These are phyloP conservation scores for Mucor saturninus DNA, from an alignment of 371 early-diverging fungal genomes.

Conservation along the genomic window DNA sequence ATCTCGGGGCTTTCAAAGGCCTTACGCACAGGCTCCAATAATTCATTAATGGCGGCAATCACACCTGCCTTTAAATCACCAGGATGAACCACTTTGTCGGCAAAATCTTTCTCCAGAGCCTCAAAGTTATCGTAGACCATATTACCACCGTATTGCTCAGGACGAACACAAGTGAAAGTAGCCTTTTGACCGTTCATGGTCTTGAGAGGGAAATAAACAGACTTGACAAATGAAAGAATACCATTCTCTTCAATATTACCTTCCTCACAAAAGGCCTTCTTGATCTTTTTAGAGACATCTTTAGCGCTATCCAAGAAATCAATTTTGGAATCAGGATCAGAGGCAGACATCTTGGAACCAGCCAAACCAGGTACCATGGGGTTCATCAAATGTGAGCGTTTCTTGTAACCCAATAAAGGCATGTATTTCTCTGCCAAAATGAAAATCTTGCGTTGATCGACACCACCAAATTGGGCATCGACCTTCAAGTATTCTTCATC, in stretches of 20 bases:
- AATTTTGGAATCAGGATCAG: constrained; percentile 98
- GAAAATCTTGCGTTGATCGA: constrained; percentile 99
- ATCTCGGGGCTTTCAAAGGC: constrained; percentile 74
- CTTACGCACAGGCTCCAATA: constrained; percentile 94
- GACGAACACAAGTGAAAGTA: constrained; percentile 74
- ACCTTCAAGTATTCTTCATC: constrained; percentile 99
- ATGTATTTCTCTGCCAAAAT: constrained; percentile 97
- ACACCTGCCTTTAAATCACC: constrained; percentile 96
- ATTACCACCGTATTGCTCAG: constrained; percentile 92
- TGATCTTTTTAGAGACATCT: constrained; percentile 91
- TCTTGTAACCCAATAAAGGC: constrained; percentile 96
- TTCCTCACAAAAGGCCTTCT: constrained; percentile 98
- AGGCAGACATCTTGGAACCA: constrained; percentile 98
- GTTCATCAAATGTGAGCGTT: constrained; percentile 99
- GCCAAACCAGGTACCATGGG: constrained; percentile 99
- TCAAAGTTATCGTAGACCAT: constrained; percentile 73
- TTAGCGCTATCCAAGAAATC: constrained; percentile 94
- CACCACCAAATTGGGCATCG: constrained; percentile 99
- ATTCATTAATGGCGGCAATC: constrained; percentile 80
- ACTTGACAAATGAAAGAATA: constrained; percentile 88
- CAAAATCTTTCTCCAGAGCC: constrained; percentile 87
- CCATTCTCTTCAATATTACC: constrained; percentile 97
- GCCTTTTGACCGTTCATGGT: constrained; percentile 59
- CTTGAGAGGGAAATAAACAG: constrained; percentile 90
- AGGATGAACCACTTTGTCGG: constrained; percentile 90